Percentiles rank a stretch among this genome's conserved stretches.
Evolutionary conservation across 805 yeast genomes (phyloP).

Genomic region (Clavispora phyllophila): DNA sequence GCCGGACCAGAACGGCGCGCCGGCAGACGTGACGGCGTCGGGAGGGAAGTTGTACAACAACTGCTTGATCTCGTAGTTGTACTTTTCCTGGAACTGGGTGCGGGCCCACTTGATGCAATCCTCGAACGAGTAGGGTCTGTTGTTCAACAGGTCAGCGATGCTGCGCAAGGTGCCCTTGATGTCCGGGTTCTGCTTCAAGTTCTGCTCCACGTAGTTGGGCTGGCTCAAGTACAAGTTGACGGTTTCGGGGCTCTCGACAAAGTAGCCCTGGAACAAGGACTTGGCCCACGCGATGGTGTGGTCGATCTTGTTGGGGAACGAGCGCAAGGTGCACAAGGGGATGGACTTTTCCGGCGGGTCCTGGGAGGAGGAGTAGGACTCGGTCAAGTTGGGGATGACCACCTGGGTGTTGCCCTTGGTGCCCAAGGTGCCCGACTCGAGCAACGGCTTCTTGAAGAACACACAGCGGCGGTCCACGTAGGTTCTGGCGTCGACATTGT

Average conservation of each 20-base stretch:
- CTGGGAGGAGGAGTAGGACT: conserved; percentile 91
- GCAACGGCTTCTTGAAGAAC: conserved; percentile 80
- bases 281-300: conserved; percentile 99
- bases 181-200: conserved; percentile 88
- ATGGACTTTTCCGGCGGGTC: conserved; percentile 99
- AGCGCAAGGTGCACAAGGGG: conserved; percentile 94
- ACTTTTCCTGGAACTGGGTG: conserved; percentile 78
- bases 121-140: conserved; percentile 85
- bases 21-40: conserved; percentile 85
- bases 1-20: conserved; percentile 96
- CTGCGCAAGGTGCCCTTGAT: conserved; percentile 81
- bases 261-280: conserved; percentile 86
- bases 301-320: conserved; percentile 97
- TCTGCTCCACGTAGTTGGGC: conserved; percentile 87
- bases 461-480: conserved; percentile 97
- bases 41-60: conserved; percentile 90
- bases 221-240: conserved; percentile 87
- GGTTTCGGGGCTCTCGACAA: conserved; percentile 86
- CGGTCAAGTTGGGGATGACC: conserved; percentile 87
- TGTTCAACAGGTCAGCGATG: conserved; percentile 66
- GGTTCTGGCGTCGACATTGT: conserved; percentile 96
- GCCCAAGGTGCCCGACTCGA: conserved; percentile 97
- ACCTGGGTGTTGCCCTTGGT: conserved; percentile 99
- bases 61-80: conserved; percentile 81
- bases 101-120: conserved; percentile 97